Conservation (phyloP, 2,329 filamentous ascomycete species). For the Trichoderma sp. region DNA sequence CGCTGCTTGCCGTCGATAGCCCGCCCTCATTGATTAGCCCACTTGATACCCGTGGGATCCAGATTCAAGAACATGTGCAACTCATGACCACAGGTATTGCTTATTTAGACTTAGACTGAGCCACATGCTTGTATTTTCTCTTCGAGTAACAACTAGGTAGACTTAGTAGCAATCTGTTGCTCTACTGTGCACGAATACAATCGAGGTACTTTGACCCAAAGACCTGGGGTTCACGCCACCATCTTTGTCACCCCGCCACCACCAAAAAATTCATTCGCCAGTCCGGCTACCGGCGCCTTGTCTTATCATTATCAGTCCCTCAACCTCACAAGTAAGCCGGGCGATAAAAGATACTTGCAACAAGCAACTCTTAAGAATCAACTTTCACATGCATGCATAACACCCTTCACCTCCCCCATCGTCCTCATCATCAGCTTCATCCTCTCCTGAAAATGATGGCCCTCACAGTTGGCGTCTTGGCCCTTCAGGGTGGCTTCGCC, state of each 20-base stretch:
- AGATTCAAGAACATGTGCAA: neutral
- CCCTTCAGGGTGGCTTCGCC: constrained; percentile 88
- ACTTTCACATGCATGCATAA: neutral
- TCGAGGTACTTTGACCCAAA: neutral
- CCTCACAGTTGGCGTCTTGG: constrained; percentile 60
- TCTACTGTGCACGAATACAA: neutral
- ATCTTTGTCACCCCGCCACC: constrained; percentile 3
- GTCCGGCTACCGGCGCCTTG: constrained; percentile 9
- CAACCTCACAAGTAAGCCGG: neutral
- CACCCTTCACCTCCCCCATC: constrained; percentile 19
- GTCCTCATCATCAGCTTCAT: constrained; percentile 1
- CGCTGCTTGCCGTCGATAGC: neutral
- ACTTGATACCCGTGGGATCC: neutral
- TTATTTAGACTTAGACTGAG: neutral
- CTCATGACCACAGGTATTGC: neutral
- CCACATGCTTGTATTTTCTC: neutral
- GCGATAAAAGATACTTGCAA: neutral
- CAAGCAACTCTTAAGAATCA: neutral
- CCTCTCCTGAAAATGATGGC: constrained; percentile 23
- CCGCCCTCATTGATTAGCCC: neutral
- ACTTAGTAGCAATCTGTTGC: too few relatives aligned
- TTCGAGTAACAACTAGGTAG: neutral
- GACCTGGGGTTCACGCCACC: constrained; percentile 5
- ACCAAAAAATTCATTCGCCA: neutral
- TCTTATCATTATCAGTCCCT: neutral